Percentiles rank a stretch among this genome's conserved stretches.
phyloP scores from a whole-genome alignment of 306 rosid genomes.

The Cicer bijugum region DNA sequence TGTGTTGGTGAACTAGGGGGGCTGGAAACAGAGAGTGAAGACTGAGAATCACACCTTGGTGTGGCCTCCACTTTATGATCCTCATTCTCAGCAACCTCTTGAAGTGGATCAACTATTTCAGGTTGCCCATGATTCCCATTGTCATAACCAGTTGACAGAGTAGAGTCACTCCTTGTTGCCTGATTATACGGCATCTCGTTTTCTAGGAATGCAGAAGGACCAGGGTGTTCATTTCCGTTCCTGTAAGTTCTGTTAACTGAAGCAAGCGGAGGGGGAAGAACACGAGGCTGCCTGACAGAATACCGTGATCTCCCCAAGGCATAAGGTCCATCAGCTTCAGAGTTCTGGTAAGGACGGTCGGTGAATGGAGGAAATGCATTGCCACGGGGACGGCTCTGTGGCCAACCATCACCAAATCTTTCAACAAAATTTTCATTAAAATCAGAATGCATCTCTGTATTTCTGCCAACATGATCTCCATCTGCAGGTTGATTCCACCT shows the following conservation, averaged over 20 bases:
- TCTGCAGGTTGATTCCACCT: constrained; percentile 78
- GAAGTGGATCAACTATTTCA: constrained; percentile 56
- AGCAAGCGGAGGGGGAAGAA: constrained; percentile 87
- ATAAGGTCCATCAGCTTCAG: constrained; percentile 78
- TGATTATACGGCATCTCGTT: constrained; percentile 63
- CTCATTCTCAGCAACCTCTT: constrained; percentile 57
- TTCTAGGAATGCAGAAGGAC: constrained; percentile 65
- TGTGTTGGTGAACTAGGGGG: constrained; percentile 94
- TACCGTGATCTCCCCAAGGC: constrained; percentile 78
- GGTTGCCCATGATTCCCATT: constrained; percentile 52
- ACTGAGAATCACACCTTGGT: constrained; percentile 86
- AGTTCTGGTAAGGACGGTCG: constrained; percentile 61
- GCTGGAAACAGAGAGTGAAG: constrained; percentile 94
- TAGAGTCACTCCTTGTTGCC: constrained; percentile 56
- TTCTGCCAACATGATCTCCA: constrained; percentile 68
- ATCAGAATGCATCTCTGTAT: constrained; percentile 66
- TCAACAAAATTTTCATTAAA: constrained; percentile 69
- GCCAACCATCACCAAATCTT: constrained; percentile 80
- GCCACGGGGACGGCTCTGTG: constrained; percentile 56
- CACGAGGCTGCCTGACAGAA: constrained; percentile 89
- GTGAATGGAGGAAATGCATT: constrained; percentile 67
- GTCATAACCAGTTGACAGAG: constrained; percentile 57
- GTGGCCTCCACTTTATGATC: constrained; percentile 57
- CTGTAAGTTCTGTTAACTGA: constrained; percentile 64
- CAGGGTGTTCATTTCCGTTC: constrained; percentile 58